Percentiles rank a stretch among this genome's conserved stretches.
Evolutionary conservation across 192 early-diverging fungal genomes (phyloP).

Genomic region (Coemansia sp.): DNA sequence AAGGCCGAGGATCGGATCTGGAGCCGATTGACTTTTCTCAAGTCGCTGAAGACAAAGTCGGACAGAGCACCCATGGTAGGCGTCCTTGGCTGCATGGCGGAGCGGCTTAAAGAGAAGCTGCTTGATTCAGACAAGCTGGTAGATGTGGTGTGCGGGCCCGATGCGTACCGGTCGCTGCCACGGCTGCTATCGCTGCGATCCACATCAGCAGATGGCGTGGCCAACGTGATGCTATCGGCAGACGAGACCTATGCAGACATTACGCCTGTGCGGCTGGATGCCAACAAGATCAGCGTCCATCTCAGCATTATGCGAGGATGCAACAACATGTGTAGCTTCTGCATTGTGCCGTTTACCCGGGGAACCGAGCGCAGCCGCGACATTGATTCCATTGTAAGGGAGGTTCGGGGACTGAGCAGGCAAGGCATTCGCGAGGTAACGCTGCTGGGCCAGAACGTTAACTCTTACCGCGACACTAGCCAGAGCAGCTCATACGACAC

Average conservation of each 20-base stretch:
- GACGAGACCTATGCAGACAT: constrained; percentile 81
- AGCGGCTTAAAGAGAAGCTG: constrained; percentile 68
- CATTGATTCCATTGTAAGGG: constrained; percentile 66
- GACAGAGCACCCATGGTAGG: constrained; percentile 66
- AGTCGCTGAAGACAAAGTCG: constrained; percentile 53
- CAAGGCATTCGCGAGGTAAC: constrained; percentile 68
- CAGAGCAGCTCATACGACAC: constrained; percentile 54
- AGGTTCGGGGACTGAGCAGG: constrained; percentile 60
- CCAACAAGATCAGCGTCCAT: constrained; percentile 65
- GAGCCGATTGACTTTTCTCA: constrained; percentile 60
- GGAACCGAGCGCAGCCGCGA: constrained; percentile 71
- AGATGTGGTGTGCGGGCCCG: constrained; percentile 75
- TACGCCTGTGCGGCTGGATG: constrained; percentile 66
- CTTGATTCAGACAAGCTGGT: constrained; percentile 68
- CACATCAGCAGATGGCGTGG: constrained; percentile 64
- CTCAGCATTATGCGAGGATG: constrained; percentile 76
- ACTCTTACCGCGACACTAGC: constrained; percentile 72
- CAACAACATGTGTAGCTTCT: constrained; percentile 82
- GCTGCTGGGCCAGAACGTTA: constrained; percentile 78
- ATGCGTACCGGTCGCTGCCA: constrained; percentile 73
- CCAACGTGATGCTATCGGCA: constrained; percentile 76
- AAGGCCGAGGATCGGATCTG: constrained; percentile 74
- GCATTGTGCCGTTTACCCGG: constrained; percentile 75
- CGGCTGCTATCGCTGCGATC: constrained; percentile 66
- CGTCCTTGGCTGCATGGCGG: constrained; percentile 80